Percentiles rank a stretch among this genome's conserved stretches.
These are phyloP conservation scores for Borovskyia barvae DNA, from an alignment of 208 protist genomes.

Conservation along the genomic window DNA sequence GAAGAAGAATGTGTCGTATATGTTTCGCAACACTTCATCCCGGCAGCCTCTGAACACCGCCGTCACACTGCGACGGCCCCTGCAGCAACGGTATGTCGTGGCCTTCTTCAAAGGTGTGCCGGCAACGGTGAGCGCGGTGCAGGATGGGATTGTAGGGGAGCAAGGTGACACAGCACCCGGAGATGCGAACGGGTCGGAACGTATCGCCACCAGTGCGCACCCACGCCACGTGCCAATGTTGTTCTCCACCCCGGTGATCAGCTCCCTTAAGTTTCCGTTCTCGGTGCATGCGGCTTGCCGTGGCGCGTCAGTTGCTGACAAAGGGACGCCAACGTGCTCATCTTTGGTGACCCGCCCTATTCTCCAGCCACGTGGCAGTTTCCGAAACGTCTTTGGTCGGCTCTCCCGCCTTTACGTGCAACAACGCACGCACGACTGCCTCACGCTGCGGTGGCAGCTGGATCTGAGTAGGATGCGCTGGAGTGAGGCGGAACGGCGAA, in stretches of 20 bases:
- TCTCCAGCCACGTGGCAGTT: too few species aligned
- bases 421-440: constrained; percentile 4
- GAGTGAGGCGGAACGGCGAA: not conserved
- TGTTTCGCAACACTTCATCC: constrained; percentile 6
- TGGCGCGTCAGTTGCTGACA: not conserved
- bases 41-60: constrained; percentile 1
- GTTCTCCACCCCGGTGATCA: constrained; percentile 2
- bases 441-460: constrained; percentile 18
- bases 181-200: too few species aligned
- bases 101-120: constrained; percentile 7
- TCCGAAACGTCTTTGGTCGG: too few species aligned
- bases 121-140: too few species aligned
- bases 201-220: not conserved
- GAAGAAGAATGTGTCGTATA: not conserved
- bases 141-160: too few species aligned
- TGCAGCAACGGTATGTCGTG: constrained; percentile 7
- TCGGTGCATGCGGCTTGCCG: not conserved
- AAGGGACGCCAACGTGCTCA: too few species aligned
- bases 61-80: constrained; percentile 8
- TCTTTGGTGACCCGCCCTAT: too few species aligned
- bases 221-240: not conserved
- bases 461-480: not conserved
- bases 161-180: too few species aligned
- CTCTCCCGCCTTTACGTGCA: constrained; percentile 7
- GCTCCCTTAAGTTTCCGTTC: not conserved